These are phyloP conservation scores for Akanthomyces lecanii DNA, from an alignment of 2,329 filamentous ascomycete genomes.

Conservation along the genomic window DNA sequence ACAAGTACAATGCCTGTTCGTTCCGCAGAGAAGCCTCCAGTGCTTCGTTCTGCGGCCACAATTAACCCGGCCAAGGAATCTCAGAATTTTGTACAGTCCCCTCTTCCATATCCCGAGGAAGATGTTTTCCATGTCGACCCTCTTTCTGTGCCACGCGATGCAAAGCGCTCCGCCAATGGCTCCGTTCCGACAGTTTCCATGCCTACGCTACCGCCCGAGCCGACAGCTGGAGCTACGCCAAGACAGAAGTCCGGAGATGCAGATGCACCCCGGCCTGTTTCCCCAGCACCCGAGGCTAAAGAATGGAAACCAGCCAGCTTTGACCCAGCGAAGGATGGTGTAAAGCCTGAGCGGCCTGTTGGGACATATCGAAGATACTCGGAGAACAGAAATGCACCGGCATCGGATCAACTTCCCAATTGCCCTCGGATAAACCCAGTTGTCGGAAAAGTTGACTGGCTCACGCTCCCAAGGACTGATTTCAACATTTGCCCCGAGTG, in stretches of 20 bases:
- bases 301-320: slow-evolving; percentile 46
- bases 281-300: slow-evolving; percentile 23
- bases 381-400: slow-evolving; percentile 33
- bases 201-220: slow-evolving; percentile 20
- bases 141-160: slow-evolving; percentile 18
- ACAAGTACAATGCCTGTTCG: slow-evolving; percentile 9
- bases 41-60: slow-evolving; percentile 5
- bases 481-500: slow-evolving; percentile 84
- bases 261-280: not conserved
- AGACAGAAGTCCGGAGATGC: not conserved
- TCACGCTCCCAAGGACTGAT: slow-evolving; percentile 66
- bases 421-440: slow-evolving; percentile 65
- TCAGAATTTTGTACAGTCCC: slow-evolving; percentile 17
- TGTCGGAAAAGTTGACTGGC: slow-evolving; percentile 70
- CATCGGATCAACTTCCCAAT: slow-evolving; percentile 51
- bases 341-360: slow-evolving; percentile 36
- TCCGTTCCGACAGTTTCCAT: slow-evolving; percentile 22
- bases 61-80: slow-evolving; percentile 1
- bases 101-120: slow-evolving; percentile 38
- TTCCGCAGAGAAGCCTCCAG: slow-evolving; percentile 13
- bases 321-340: slow-evolving; percentile 35
- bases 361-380: slow-evolving; percentile 51
- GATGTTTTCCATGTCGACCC: slow-evolving; percentile 25
- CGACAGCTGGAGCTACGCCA: not conserved
- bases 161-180: slow-evolving; percentile 8